Evolutionary conservation across 2,329 filamentous ascomycete genomes (phyloP), one percentile per base, ranked within the genome.

Genomic region (Knufia fluminis): DNA sequence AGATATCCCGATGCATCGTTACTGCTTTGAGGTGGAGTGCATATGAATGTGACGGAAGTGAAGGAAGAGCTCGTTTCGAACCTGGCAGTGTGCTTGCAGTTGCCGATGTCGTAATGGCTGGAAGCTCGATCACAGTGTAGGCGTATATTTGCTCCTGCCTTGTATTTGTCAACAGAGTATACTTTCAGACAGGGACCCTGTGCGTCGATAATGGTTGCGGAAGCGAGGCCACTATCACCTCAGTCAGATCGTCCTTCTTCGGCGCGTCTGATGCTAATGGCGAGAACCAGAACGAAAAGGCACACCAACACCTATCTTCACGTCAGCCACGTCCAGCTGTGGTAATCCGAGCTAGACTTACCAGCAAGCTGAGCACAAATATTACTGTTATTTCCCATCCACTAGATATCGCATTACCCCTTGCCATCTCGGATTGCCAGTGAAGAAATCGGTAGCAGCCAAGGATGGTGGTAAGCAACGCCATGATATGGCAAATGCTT

Each of bases 391-490:
- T 28, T 32, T 58, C 56, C 54, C 56, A 58, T 16, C 56, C 56
- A 35, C 56, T 53, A 10, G 47, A 46, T 14, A 55, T 42, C 38
- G 52, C 54, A 47, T 52, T 32, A 10, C 56, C 56, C 36, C 49
- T 52, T 35, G 53, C 51, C 56, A 82, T 71, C 3, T 72, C 74
- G 53, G 70, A 68, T 61, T 82, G 78, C 57, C 76, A 70, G 49
- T 72, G 68, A 68, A 73, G 79, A 56, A 75, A 80, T 24, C 78
- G 66, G 42, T 70, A 66, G 1, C 70, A 69, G 8, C 77, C 78
- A 10, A 79, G 53, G 1, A 73, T 31, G 1, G 72, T 60, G 4
- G 74, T 65, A 4, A 69, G 48, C 20, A 76, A 67, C 0, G 74
- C 74, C 22, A 68, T 64, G 33, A 51, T 61, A 45, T 78, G 72